phyloP scores from a whole-genome alignment of 2,329 filamentous ascomycete species.

The Zarea fungicola region DNA sequence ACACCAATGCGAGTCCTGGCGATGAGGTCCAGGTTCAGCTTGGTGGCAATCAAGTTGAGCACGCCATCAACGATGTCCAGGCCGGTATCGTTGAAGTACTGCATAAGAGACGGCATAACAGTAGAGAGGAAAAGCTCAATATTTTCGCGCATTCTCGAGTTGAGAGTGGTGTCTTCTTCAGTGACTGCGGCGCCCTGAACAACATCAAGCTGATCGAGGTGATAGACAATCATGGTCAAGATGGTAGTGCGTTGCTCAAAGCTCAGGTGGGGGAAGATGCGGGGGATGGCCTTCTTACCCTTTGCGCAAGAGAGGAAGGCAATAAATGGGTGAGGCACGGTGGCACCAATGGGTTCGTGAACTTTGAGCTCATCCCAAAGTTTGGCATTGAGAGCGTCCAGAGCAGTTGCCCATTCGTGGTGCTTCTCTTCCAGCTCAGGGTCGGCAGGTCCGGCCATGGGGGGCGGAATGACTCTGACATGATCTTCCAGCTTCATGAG shows the following conservation, averaged over 20 bases:
- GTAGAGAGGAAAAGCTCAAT: constrained; percentile 84
- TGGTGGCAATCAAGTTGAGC: constrained; percentile 76
- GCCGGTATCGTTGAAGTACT: constrained; percentile 84
- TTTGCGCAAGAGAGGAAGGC: constrained; percentile 91
- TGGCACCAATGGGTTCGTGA: constrained; percentile 79
- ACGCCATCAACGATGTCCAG: constrained; percentile 88
- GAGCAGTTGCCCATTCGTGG: constrained; percentile 60
- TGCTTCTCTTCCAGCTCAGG: constrained; percentile 67
- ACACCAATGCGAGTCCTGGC: constrained; percentile 83
- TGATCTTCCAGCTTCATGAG: constrained; percentile 95
- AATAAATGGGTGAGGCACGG: constrained; percentile 86
- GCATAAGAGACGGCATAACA: constrained; percentile 85
- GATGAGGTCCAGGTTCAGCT: constrained; percentile 78
- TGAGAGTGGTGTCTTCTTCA: constrained; percentile 65
- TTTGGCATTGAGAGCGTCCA: constrained; percentile 67
- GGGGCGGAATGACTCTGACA: constrained; percentile 68
- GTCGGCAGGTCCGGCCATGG: constrained; percentile 51
- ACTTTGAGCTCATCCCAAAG: constrained; percentile 88
- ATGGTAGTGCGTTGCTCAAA: constrained; percentile 92
- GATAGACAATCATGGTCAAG: constrained; percentile 90
- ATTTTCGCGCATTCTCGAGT: constrained; percentile 76
- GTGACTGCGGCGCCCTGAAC: constrained; percentile 73
- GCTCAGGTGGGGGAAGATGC: constrained; percentile 88
- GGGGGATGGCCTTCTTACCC: constrained; percentile 92
- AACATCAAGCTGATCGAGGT: constrained; percentile 88